Conservation (phyloP, 139 green algal genomes). For the Chlamydomonas applanata region DNA sequence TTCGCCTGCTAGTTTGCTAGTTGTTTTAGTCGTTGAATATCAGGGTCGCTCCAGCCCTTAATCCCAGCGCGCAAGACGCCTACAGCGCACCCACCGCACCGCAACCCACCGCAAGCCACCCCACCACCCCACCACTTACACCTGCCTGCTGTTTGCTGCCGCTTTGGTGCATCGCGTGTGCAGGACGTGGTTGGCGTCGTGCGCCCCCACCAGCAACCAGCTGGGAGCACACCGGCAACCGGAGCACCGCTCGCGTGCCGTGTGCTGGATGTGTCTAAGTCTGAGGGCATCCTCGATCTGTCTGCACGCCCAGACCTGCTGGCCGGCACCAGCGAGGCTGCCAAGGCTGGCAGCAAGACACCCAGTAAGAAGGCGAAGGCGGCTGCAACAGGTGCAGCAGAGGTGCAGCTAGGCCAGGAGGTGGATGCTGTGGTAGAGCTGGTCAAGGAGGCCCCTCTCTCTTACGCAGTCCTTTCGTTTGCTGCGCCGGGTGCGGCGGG, state of each 20-base stretch:
- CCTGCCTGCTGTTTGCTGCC: conserved; percentile 25
- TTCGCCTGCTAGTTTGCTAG: no score
- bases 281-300: conserved; percentile 76
- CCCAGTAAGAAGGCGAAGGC: neutral
- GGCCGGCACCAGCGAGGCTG: neutral
- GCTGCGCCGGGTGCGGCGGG: conserved; percentile 2
- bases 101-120: no score
- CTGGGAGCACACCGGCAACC: neutral
- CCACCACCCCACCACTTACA: neutral
- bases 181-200: conserved; percentile 31
- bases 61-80: no score
- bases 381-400: neutral
- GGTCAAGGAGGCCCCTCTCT: conserved; percentile 1
- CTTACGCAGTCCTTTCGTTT: conserved; percentile 64
- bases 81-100: no score
- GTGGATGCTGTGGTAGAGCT: conserved; percentile 26
- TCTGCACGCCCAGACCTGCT: conserved; percentile 33
- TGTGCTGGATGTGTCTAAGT: conserved; percentile 73
- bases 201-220: conserved; percentile 1
- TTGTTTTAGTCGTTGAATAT: no score
- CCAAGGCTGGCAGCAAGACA: neutral
- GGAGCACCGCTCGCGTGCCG: conserved; percentile 14
- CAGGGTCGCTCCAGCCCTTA: no score
- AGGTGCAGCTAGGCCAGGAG: neutral
- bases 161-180: neutral